Evolutionary conservation across 1,284 basidiomycete genomes (phyloP), one percentile per base, ranked within the genome.

Genomic region (Cutaneotrichosporon spelunceum): DNA sequence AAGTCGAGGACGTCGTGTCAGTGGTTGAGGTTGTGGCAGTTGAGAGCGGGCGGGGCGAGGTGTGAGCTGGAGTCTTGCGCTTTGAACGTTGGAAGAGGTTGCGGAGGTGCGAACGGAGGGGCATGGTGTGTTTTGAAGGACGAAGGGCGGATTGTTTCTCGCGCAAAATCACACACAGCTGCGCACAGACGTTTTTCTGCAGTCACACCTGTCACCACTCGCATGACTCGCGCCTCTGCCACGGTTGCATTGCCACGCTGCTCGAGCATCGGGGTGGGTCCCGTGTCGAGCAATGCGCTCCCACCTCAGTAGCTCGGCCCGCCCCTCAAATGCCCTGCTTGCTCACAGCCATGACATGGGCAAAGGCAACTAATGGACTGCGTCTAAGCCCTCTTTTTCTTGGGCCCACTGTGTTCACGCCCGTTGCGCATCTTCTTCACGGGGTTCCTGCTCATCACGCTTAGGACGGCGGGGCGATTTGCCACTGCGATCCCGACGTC

Each of bases 41-140:
- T 19, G 39, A 42, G 39, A 42, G 16, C 4, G 39, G 39, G 19
- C 39, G 39, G n/a, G 39, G 39, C 3, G 16, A n/a, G 13, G 36
- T 5, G 4, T 19, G 19, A 42, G 39, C 39, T 6, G 39, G 16
- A 42, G 39, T 4, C 39, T 42, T 42, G 39, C 39, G 39, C 39
- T 42, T 42, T 19, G 39, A 42, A 19, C 39, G 39, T 19, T 16
- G 14, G 39, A 42, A 42, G 39, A 42, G 16, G 39, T 42, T 42
- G 39, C 39, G 39, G 39, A 42, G 39, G 39, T n/a, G 39, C 39
- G 39, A 42, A 42, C 39, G 39, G 39, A 42, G 39, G 39, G 39
- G 19, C 39, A 42, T 42, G 39, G 39, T 42, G 16, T 42, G 39
- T 42, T 42, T n/a, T n/a, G 11, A 42, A 42, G 39, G 39, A 42